phyloP scores from a whole-genome alignment of 176 grass and related monocot species.

The Oryza longistaminata region DNA sequence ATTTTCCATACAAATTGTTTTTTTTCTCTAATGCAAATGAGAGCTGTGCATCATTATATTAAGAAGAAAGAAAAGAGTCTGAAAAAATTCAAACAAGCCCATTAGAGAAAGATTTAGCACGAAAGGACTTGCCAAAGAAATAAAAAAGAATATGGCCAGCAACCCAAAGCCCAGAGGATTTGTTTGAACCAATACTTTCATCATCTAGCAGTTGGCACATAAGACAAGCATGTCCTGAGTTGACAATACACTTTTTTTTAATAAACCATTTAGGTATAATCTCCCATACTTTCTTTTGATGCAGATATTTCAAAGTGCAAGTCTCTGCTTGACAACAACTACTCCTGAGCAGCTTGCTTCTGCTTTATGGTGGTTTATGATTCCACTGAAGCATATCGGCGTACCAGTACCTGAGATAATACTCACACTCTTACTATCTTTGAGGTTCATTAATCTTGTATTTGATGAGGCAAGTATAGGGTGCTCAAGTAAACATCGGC shows the following conservation, averaged over 20 bases:
- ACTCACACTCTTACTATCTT: conserved; percentile 86
- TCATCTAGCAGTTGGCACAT: neutral
- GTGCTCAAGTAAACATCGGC: neutral
- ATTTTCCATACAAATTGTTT: neutral
- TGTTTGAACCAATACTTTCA: conserved; percentile 26
- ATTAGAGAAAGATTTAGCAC: no score
- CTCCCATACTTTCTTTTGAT: conserved; percentile 32
- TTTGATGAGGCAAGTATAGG: conserved; percentile 87
- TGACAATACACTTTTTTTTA: neutral
- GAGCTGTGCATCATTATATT: no score
- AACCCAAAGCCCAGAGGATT: neutral
- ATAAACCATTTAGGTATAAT: neutral
- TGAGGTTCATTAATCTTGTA: conserved; percentile 95
- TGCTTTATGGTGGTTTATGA: conserved; percentile 94
- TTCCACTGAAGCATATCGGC: conserved; percentile 71
- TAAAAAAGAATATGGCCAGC: no score
- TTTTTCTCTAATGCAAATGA: no score
- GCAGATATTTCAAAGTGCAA: conserved; percentile 98
- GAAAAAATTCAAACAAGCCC: no score
- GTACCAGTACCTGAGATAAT: conserved; percentile 86
- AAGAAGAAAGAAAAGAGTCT: no score
- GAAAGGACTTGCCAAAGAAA: no score
- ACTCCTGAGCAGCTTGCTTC: conserved; percentile 93
- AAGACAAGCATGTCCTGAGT: conserved; percentile 7
- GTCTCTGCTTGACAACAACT: conserved; percentile 87